Conservation (phyloP, 2,329 filamentous ascomycete genomes). For the Zalaria obscura region DNA sequence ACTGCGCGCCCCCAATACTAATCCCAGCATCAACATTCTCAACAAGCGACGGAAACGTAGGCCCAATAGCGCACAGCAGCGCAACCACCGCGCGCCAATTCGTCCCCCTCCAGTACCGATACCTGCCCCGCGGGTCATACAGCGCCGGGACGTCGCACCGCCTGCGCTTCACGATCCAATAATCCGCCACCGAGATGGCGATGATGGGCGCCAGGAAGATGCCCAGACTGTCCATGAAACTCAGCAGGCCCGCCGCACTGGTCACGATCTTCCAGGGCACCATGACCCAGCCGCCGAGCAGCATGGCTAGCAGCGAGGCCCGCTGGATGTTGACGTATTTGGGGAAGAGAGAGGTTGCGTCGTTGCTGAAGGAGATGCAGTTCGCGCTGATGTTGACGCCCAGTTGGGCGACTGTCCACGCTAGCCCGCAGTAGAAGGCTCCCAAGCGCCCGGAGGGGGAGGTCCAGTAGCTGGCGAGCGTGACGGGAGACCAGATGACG, state of each 20-base stretch:
- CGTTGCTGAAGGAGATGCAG: constrained; percentile 37
- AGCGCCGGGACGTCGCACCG: constrained; percentile 35
- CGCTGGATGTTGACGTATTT: constrained; percentile 31
- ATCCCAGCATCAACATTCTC: no score
- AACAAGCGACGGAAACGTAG: background rate
- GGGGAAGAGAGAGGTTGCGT: constrained; percentile 36
- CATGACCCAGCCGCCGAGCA: constrained; percentile 38
- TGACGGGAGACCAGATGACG: constrained; percentile 21
- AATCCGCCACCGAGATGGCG: constrained; percentile 44
- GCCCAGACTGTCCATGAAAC: constrained; percentile 45
- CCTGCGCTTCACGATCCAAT: constrained; percentile 35
- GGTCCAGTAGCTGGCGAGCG: constrained; percentile 20
- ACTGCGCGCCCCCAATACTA: background rate
- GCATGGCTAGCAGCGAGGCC: constrained; percentile 29
- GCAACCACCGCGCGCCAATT: constrained; percentile 44
- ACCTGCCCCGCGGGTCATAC: constrained; percentile 31
- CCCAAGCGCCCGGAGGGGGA: constrained; percentile 14
- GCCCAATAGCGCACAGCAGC: constrained; percentile 31
- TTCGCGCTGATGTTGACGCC: constrained; percentile 40
- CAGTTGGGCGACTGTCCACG: constrained; percentile 37
- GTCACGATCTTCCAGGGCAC: constrained; percentile 52
- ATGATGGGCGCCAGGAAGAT: constrained; percentile 49
- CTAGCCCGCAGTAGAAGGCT: constrained; percentile 16
- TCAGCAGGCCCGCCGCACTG: constrained; percentile 42
- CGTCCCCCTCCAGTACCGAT: constrained; percentile 33